Conservation (phyloP, 73 alveolate species). For the Symbiodinium natans region DNA sequence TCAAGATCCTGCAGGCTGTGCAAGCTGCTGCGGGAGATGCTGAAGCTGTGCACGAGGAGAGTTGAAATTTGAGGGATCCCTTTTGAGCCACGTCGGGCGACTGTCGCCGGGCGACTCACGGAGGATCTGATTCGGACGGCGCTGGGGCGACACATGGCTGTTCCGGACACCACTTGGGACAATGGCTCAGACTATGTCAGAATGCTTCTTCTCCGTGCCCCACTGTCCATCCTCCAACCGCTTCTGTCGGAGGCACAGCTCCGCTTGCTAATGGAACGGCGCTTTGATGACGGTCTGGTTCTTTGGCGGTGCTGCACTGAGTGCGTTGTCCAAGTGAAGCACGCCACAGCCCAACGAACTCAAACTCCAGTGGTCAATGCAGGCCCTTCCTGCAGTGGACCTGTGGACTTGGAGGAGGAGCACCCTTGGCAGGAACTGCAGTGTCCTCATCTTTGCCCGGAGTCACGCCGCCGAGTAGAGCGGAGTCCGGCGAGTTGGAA, state of each 20-base stretch:
- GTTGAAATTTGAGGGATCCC: too few species aligned
- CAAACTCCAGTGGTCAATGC: too few species aligned
- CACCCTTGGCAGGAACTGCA: slow-evolving; percentile 21
- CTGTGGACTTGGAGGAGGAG: slow-evolving; percentile 67
- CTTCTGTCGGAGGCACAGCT: slow-evolving; percentile 75
- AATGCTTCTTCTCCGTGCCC: too few species aligned
- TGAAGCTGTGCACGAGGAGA: slow-evolving; percentile 27
- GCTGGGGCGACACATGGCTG: slow-evolving; percentile 17
- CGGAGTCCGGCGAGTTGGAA: too few species aligned
- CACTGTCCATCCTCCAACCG: not conserved
- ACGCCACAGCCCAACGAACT: too few species aligned
- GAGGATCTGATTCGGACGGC: slow-evolving; percentile 38
- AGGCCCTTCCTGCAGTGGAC: slow-evolving; percentile 74
- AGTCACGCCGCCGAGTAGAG: too few species aligned
- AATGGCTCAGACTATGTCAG: not conserved
- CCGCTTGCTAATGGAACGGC: slow-evolving; percentile 62
- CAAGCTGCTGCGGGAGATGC: slow-evolving; percentile 75
- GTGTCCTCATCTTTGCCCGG: too few species aligned
- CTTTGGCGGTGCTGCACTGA: slow-evolving; percentile 18
- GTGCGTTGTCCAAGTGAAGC: too few species aligned
- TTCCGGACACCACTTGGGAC: slow-evolving; percentile 58
- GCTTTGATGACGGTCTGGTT: slow-evolving; percentile 51
- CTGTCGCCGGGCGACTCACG: too few species aligned
- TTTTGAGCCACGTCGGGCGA: too few species aligned
- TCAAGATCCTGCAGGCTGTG: not conserved